phyloP scores from a whole-genome alignment of 371 early-diverging fungal species.

The Mortierella sp. region DNA sequence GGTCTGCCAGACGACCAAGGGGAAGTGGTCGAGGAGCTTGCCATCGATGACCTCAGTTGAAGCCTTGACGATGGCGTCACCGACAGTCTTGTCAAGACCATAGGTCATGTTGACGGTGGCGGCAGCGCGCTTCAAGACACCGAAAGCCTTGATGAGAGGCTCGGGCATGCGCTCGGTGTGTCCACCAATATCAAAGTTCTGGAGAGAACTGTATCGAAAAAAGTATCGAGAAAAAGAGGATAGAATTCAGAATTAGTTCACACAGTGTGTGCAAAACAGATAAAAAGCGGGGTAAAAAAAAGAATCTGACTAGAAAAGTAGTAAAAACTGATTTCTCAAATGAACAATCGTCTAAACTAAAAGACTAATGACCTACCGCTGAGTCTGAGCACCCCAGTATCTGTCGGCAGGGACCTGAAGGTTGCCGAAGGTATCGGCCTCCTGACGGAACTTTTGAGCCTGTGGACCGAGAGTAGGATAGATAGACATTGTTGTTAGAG shows the following conservation, averaged over 20 bases:
- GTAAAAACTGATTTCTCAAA: not conserved
- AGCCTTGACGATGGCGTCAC: slow-evolving; percentile 89
- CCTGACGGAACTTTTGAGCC: slow-evolving; percentile 78
- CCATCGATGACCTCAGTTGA: slow-evolving; percentile 92
- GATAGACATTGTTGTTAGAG: slow-evolving; percentile 14
- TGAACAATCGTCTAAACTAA: not conserved
- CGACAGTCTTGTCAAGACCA: slow-evolving; percentile 82
- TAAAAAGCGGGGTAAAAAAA: slow-evolving; percentile 29
- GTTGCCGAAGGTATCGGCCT: slow-evolving; percentile 95
- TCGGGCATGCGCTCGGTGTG: slow-evolving; percentile 93
- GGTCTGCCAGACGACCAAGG: slow-evolving; percentile 97
- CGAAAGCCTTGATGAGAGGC: slow-evolving; percentile 93
- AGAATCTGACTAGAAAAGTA: not conserved
- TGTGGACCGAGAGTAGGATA: slow-evolving; percentile 29
- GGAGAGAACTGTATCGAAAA: slow-evolving; percentile 69
- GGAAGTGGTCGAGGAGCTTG: slow-evolving; percentile 91
- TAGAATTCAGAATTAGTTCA: not conserved
- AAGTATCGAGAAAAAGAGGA: not conserved
- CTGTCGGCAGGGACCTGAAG: slow-evolving; percentile 92
- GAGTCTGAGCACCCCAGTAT: slow-evolving; percentile 98
- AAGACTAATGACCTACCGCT: slow-evolving; percentile 70
- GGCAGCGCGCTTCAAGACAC: slow-evolving; percentile 93
- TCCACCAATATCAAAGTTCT: slow-evolving; percentile 98
- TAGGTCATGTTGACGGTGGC: slow-evolving; percentile 92
- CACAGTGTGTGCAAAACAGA: not conserved